These are phyloP conservation scores for Penicillium bialowiezense DNA, from an alignment of 495 filamentous ascomycete species.

Conservation along the genomic window DNA sequence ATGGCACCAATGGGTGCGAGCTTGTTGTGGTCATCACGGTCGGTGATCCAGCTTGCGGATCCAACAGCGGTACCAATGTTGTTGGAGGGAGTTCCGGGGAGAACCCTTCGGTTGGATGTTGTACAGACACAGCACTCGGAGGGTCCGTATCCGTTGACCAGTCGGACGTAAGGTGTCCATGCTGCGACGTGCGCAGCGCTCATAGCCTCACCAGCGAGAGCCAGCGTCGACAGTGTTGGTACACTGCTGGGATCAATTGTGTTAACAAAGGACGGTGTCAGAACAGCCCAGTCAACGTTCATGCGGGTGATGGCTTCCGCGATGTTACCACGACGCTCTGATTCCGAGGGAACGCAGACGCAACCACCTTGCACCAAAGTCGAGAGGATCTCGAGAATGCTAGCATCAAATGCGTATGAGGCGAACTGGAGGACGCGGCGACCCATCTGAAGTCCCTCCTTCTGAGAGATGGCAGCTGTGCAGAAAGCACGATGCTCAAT, in stretches of 20 bases:
- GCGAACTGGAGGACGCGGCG: constrained; percentile 42
- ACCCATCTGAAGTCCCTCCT: constrained; percentile 35
- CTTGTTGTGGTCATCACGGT: constrained; percentile 31
- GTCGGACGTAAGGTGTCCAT: constrained; percentile 44
- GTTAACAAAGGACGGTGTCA: constrained; percentile 42
- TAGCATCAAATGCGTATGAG: constrained; percentile 42
- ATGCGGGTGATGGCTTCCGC: constrained; percentile 32
- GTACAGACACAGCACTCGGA: constrained; percentile 36
- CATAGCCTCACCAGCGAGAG: constrained; percentile 44
- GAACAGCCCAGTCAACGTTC: constrained; percentile 31
- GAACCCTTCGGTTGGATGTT: neutral
- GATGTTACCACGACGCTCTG: constrained; percentile 34
- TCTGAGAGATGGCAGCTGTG: constrained; percentile 15
- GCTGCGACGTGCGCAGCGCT: constrained; percentile 30
- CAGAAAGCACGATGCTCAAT: constrained; percentile 27
- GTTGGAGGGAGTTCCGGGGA: neutral
- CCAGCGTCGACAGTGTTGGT: constrained; percentile 30
- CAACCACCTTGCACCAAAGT: constrained; percentile 41
- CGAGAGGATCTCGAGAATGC: constrained; percentile 38
- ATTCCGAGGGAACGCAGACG: constrained; percentile 42
- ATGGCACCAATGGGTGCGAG: constrained; percentile 38
- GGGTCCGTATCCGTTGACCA: constrained; percentile 57
- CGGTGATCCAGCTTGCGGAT: constrained; percentile 32
- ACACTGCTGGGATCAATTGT: constrained; percentile 33
- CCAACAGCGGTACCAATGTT: constrained; percentile 16